Conservation (phyloP, 1,139 yeast species). For the Wickerhamiella pararugosa region DNA sequence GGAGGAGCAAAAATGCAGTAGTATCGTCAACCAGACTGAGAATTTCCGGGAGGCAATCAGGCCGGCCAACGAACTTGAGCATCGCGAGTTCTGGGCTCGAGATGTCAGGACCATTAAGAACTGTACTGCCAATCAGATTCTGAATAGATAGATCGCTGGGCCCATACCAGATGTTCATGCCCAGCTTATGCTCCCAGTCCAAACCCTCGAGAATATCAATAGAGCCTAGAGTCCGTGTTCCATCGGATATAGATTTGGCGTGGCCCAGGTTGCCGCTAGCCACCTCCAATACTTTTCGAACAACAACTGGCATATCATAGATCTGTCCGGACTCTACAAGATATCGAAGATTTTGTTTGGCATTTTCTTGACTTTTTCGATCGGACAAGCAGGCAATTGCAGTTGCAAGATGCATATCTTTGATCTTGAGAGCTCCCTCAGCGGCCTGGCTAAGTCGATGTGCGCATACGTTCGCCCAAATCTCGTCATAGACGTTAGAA, state of each 20-base stretch:
- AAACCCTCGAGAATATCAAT: conserved; percentile 32
- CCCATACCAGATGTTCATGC: conserved; percentile 48
- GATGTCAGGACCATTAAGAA: conserved; percentile 11
- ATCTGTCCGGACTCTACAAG: conserved; percentile 41
- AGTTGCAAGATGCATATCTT: conserved; percentile 54
- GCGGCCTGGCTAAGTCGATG: conserved; percentile 52
- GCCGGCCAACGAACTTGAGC: conserved; percentile 8
- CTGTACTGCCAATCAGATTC: conserved; percentile 12
- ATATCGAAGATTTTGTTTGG: conserved; percentile 43
- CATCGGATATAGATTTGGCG: not conserved
- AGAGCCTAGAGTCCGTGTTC: conserved; percentile 14
- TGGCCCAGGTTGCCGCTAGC: conserved; percentile 38
- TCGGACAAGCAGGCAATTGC: conserved; percentile 59
- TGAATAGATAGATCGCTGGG: not conserved
- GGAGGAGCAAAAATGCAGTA: conserved; percentile 12
- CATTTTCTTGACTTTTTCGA: conserved; percentile 35
- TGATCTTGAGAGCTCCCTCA: conserved; percentile 38
- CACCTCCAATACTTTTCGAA: conserved; percentile 47
- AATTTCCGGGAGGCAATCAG: conserved; percentile 6
- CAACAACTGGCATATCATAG: conserved; percentile 35
- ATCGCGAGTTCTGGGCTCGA: conserved; percentile 10
- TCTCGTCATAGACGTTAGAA: conserved; percentile 15
- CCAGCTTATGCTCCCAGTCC: conserved; percentile 54
- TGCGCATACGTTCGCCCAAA: conserved; percentile 39
- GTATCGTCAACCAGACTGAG: conserved; percentile 8